Evolutionary conservation across 106 monocot species (phyloP).

Genomic region (Ottelia alismoides): DNA sequence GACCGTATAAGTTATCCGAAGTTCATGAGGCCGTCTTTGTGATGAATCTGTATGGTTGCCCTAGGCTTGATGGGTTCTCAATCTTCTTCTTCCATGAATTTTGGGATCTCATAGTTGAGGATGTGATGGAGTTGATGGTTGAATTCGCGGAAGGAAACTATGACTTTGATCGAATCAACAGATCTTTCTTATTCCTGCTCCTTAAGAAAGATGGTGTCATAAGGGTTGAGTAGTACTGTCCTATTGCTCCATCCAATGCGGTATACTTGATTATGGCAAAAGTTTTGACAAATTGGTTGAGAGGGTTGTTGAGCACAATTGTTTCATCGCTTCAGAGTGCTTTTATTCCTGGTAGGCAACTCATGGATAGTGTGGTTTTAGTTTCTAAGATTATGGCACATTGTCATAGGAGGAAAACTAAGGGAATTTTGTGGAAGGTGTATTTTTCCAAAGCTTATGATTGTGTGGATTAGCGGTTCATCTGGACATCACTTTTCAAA

Average conservation of each 20-base stretch:
- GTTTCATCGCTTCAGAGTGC: not conserved
- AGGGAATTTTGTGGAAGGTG: not conserved
- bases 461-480: not conserved
- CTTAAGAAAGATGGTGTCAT: not conserved
- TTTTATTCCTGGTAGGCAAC: not conserved
- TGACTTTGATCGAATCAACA: not conserved
- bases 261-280: not conserved
- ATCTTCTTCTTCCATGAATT: not conserved
- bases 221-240: not conserved
- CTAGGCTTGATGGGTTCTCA: not conserved
- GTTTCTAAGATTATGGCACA: not conserved
- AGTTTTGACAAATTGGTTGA: not conserved
- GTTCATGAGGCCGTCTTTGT: no score
- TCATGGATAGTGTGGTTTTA: not conserved
- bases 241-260: not conserved
- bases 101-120: not conserved
- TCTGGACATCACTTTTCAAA: no score
- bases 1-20: no score
- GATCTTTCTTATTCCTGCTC: not conserved
- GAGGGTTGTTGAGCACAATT: not conserved
- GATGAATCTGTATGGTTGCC: no score
- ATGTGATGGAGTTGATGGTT: not conserved
- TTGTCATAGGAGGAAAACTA: not conserved
- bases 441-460: not conserved
- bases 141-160: not conserved